These are phyloP conservation scores for Limnanthes douglasii DNA, from an alignment of 345 rosid species.

Conservation along the genomic window DNA sequence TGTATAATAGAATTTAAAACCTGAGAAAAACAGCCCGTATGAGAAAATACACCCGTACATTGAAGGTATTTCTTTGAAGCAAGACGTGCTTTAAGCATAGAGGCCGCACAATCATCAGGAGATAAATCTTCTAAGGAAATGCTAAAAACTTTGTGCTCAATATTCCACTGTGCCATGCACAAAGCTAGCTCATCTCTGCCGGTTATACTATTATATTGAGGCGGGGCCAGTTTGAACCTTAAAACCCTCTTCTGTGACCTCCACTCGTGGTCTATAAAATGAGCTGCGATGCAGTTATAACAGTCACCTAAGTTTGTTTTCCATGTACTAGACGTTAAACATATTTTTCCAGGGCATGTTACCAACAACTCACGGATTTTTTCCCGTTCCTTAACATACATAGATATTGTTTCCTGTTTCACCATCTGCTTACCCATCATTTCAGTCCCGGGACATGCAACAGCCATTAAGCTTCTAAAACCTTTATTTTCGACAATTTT, in stretches of 20 bases:
- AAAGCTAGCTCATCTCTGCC: slow-evolving; percentile 11
- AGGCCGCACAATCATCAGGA: slow-evolving; percentile 7
- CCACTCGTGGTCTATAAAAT: slow-evolving; percentile 17
- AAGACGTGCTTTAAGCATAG: slow-evolving; percentile 11
- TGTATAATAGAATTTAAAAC: slow-evolving; percentile 10
- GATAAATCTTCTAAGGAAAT: slow-evolving; percentile 8
- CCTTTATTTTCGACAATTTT: slow-evolving; percentile 10
- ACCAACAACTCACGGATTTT: slow-evolving; percentile 11
- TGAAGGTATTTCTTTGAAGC: slow-evolving; percentile 9
- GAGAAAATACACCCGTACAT: slow-evolving; percentile 8
- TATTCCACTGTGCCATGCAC: slow-evolving; percentile 15
- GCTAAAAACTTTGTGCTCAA: slow-evolving; percentile 16
- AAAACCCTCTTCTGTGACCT: slow-evolving; percentile 15
- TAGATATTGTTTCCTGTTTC: slow-evolving; percentile 10
- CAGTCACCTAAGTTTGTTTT: slow-evolving; percentile 8
- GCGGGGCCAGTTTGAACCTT: slow-evolving; percentile 11
- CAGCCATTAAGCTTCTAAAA: slow-evolving; percentile 12
- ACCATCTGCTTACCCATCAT: slow-evolving; percentile 4
- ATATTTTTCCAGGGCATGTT: slow-evolving; percentile 18
- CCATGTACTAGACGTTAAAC: slow-evolving; percentile 14
- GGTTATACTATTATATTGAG: slow-evolving; percentile 11
- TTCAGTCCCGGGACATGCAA: slow-evolving; percentile 14
- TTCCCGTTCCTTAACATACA: slow-evolving; percentile 9
- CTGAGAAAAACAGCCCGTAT: slow-evolving; percentile 8
- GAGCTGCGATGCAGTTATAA: slow-evolving; percentile 11